A percentile compares a stretch with the other conserved stretches of the same genome.
Evolutionary conservation across 2,329 filamentous ascomycete species (phyloP).

Genomic region (Trichoderma asperellum): DNA sequence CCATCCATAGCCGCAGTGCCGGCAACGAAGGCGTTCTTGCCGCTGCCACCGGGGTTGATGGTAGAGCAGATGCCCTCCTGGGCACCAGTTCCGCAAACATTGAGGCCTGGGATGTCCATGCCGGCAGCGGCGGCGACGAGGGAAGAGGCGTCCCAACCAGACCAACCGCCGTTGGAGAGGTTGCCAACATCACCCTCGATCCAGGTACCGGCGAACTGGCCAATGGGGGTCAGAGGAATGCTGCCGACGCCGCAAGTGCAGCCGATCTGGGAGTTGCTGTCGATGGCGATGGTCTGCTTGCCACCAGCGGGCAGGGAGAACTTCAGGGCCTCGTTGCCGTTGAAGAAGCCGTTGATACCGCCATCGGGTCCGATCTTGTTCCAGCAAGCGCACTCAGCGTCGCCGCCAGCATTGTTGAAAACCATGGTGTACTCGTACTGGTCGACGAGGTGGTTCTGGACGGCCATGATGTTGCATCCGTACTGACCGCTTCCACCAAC

Average conservation of each 20-base stretch:
- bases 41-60: conserved; percentile 43
- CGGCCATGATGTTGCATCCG: conserved; percentile 58
- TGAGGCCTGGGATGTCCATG: conserved; percentile 42
- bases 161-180: conserved; percentile 52
- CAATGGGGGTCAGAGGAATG: conserved; percentile 43
- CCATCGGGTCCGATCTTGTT: conserved; percentile 57
- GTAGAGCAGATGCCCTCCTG: conserved; percentile 48
- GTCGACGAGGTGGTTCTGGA: conserved; percentile 42
- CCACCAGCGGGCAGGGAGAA: conserved; percentile 48
- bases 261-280: conserved; percentile 53
- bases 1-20: conserved; percentile 47
- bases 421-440: conserved; percentile 53
- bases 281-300: conserved; percentile 49
- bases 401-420: conserved; percentile 43
- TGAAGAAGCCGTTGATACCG: conserved; percentile 54
- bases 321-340: conserved; percentile 44
- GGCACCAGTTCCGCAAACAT: conserved; percentile 45
- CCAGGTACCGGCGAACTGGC: conserved; percentile 53
- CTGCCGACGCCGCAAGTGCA: conserved; percentile 48
- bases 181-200: conserved; percentile 55
- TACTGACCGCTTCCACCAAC: conserved; percentile 46
- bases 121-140: conserved; percentile 47
- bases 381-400: conserved; percentile 50
- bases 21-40: conserved; percentile 45
- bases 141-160: conserved; percentile 55